Percentiles rank a stretch among this genome's conserved stretches.
phyloP scores from a whole-genome alignment of 2,329 filamentous ascomycete genomes.

The Aspergillus sp. region DNA sequence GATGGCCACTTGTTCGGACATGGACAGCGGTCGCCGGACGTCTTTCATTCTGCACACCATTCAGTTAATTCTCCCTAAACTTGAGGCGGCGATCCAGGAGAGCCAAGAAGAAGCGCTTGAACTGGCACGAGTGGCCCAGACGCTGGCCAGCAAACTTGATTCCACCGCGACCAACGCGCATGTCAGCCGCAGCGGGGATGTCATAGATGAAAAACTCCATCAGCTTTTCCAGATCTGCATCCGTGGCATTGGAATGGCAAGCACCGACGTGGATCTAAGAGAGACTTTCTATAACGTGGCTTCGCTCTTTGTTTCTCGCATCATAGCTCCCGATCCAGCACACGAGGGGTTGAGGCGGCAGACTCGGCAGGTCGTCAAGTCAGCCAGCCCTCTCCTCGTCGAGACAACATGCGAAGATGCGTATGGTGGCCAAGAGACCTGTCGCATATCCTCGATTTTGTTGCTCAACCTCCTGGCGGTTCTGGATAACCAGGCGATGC shows the following conservation, averaged over 20 bases:
- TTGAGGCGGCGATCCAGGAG: constrained; percentile 66
- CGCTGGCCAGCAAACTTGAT: constrained; percentile 40
- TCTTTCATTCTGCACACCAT: constrained; percentile 78
- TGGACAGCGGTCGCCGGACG: constrained; percentile 61
- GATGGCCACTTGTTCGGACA: constrained; percentile 71
- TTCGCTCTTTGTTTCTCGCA: constrained; percentile 71
- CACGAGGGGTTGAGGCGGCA: constrained; percentile 40
- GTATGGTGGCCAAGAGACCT: constrained; percentile 69
- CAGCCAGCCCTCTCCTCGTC: constrained; percentile 70
- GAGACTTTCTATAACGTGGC: constrained; percentile 86
- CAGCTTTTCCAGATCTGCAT: constrained; percentile 85
- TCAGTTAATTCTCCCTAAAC: constrained; percentile 76
- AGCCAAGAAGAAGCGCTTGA: constrained; percentile 62
- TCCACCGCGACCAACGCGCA: constrained; percentile 28
- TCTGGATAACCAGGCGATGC: constrained; percentile 63
- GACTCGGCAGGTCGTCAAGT: constrained; percentile 61
- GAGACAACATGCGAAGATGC: constrained; percentile 89
- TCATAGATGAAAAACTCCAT: constrained; percentile 80
- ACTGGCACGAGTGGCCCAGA: constrained; percentile 68
- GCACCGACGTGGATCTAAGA: constrained; percentile 61
- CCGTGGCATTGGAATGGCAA: constrained; percentile 65
- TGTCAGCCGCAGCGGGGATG: constrained; percentile 48
- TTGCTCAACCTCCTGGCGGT: constrained; percentile 71
- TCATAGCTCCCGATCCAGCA: constrained; percentile 43
- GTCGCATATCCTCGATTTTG: constrained; percentile 76